phyloP scores from a whole-genome alignment of 495 filamentous ascomycete genomes.

The Neurospora africana region DNA sequence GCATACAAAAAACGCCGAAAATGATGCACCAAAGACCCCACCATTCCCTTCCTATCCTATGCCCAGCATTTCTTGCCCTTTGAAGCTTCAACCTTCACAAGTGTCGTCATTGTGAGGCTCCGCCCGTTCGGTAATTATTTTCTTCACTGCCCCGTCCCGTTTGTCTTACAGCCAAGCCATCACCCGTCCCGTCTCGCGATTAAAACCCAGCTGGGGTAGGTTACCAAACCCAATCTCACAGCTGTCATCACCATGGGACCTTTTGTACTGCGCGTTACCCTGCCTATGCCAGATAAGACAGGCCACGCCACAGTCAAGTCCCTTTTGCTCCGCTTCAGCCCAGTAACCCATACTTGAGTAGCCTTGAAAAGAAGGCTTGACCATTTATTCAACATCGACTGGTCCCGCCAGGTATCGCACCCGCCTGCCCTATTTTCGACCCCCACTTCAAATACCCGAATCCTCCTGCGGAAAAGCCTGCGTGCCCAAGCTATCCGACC shows the following conservation, averaged over 20 bases:
- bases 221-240: too few species aligned
- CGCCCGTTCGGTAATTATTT: background rate
- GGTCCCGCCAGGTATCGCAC: background rate
- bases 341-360: too few species aligned
- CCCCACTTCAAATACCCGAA: conserved; percentile 5
- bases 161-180: too few species aligned
- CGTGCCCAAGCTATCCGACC: background rate
- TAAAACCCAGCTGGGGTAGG: too few species aligned
- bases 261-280: too few species aligned
- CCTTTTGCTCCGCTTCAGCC: background rate
- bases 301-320: background rate
- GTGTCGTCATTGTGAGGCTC: background rate
- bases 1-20: background rate
- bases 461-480: conserved; percentile 9
- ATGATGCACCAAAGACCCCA: background rate
- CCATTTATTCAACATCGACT: too few species aligned
- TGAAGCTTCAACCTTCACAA: background rate
- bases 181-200: too few species aligned
- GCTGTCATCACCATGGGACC: too few species aligned
- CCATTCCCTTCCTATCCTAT: background rate
- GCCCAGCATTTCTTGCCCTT: background rate
- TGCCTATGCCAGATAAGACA: background rate
- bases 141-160: background rate
- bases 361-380: too few species aligned
- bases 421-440: background rate